Base-by-base conservation (phyloP, 106 monocot species). In the Amphibolis antarctica region DNA sequence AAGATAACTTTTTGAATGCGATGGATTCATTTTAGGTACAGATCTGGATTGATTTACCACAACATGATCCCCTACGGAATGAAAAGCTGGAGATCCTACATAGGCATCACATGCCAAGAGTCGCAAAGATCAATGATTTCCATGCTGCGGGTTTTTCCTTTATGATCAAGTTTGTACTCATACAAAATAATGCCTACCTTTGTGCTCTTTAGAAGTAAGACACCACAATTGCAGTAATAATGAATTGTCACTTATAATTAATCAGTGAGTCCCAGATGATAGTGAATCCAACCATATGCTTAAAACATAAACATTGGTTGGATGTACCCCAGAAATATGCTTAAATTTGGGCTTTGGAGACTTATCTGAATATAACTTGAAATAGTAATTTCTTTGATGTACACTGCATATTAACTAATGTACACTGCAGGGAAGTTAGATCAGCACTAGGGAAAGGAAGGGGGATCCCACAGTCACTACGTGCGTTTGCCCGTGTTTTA, bases 371-470 rank as follows among this genome's bases (percentile, higher is more conserved):
- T 36, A 36, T 36, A 36, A 36, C 36, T 36, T 36, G 36, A 36
- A n/a, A n/a, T n/a, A n/a, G n/a, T n/a, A n/a, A n/a, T n/a, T n/a
- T n/a, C n/a, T n/a, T n/a, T n/a, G n/a, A n/a, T n/a, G n/a, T n/a
- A n/a, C n/a, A n/a, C n/a, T n/a, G n/a, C n/a, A n/a, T n/a, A n/a
- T n/a, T n/a, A n/a, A n/a, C n/a, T n/a, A n/a, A n/a, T n/a, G n/a
- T n/a, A n/a, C n/a, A n/a, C n/a, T n/a, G n/a, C 65, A 93, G 88
- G 72, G 83, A 83, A 82, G 85, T 88, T 3, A 84, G 77, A 71
- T 70, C 72, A 62, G 52, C 56, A 42, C 62, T 54, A 27, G 77
- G 75, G 27, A 92, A 75, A 66, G 80, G 88, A 31, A 83, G 73
- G 55, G 93, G 93, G 42, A 85, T 93, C 65, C 88, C 88, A 17